Conservation (phyloP, 2,329 filamentous ascomycete genomes). For the Curvularia verruculosa region DNA sequence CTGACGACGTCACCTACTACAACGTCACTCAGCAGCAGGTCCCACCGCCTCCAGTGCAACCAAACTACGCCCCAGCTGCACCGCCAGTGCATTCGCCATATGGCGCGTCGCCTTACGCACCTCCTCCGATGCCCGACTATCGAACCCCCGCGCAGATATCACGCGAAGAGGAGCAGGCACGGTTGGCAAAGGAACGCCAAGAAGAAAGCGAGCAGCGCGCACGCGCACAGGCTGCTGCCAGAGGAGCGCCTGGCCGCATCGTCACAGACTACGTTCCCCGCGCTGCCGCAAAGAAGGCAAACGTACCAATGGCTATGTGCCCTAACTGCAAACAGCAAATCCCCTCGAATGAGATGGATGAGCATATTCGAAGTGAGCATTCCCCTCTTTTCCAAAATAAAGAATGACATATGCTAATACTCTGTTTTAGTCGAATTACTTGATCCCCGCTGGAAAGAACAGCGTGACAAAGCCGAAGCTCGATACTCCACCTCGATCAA, state of each 20-base stretch:
- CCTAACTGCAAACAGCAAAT: slow-evolving; percentile 94
- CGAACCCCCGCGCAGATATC: slow-evolving; percentile 41
- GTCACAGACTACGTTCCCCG: slow-evolving; percentile 90
- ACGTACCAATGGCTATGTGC: slow-evolving; percentile 74
- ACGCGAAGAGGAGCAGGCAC: slow-evolving; percentile 49
- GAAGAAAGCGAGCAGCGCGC: slow-evolving; percentile 68
- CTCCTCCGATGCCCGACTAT: slow-evolving; percentile 37
- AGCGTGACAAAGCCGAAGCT: slow-evolving; percentile 85
- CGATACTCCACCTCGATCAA: slow-evolving; percentile 86
- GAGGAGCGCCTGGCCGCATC: slow-evolving; percentile 74
- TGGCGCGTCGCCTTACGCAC: slow-evolving; percentile 28
- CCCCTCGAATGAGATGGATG: slow-evolving; percentile 82
- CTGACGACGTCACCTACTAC: slow-evolving; percentile 66
- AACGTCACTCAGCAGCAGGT: slow-evolving; percentile 42
- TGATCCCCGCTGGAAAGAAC: slow-evolving; percentile 94
- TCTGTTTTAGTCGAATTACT: slow-evolving; percentile 74
- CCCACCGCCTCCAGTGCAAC: slow-evolving; percentile 35
- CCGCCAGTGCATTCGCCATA: slow-evolving; percentile 40
- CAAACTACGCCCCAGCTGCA: slow-evolving; percentile 37
- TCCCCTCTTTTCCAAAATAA: background rate
- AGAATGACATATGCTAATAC: slow-evolving; percentile 46
- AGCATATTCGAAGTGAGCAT: slow-evolving; percentile 82
- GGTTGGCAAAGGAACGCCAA: slow-evolving; percentile 47
- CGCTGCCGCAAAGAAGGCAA: slow-evolving; percentile 72
- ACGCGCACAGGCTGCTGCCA: slow-evolving; percentile 78